phyloP scores from a whole-genome alignment of 1,284 basidiomycete genomes.

The Trichosporon sp. region DNA sequence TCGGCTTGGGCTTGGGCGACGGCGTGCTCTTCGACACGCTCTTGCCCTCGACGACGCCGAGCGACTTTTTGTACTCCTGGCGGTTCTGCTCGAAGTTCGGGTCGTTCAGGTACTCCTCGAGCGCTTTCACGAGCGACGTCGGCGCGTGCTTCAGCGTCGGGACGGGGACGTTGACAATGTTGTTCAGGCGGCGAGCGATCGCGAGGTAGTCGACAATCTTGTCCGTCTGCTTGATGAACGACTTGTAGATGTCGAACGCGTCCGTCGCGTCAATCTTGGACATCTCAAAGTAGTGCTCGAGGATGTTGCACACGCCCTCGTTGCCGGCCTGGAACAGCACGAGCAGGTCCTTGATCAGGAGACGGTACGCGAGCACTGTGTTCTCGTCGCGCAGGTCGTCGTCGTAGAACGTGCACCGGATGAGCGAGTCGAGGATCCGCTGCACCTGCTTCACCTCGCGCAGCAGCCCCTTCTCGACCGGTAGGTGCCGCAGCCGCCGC shows the following conservation, averaged over 20 bases:
- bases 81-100: slow-evolving; percentile 94
- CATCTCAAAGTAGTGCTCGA: slow-evolving; percentile 99
- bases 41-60: slow-evolving; percentile 63
- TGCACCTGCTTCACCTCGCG: slow-evolving; percentile 90
- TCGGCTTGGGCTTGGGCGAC: slow-evolving; percentile 2
- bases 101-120: slow-evolving; percentile 94
- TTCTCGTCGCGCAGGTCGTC: slow-evolving; percentile 91
- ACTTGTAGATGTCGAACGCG: slow-evolving; percentile 83
- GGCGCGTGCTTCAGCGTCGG: slow-evolving; percentile 95
- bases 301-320: slow-evolving; percentile 94
- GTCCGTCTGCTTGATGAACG: slow-evolving; percentile 93
- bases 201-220: slow-evolving; percentile 88
- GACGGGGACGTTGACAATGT: slow-evolving; percentile 85
- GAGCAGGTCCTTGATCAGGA: slow-evolving; percentile 96
- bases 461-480: slow-evolving; percentile 91
- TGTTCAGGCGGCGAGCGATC: slow-evolving; percentile 88
- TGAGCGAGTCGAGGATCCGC: slow-evolving; percentile 75
- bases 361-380: slow-evolving; percentile 78
- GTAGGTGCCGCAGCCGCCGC: slow-evolving; percentile 79
- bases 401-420: slow-evolving; percentile 86
- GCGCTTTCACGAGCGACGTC: slow-evolving; percentile 80
- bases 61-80: slow-evolving; percentile 82
- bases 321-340: slow-evolving; percentile 96
- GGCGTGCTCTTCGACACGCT: slow-evolving; percentile 3
- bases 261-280: slow-evolving; percentile 82